Evolutionary conservation across 2,329 filamentous ascomycete species (phyloP).

Genomic region (Calonectria pseudoreteaudii): DNA sequence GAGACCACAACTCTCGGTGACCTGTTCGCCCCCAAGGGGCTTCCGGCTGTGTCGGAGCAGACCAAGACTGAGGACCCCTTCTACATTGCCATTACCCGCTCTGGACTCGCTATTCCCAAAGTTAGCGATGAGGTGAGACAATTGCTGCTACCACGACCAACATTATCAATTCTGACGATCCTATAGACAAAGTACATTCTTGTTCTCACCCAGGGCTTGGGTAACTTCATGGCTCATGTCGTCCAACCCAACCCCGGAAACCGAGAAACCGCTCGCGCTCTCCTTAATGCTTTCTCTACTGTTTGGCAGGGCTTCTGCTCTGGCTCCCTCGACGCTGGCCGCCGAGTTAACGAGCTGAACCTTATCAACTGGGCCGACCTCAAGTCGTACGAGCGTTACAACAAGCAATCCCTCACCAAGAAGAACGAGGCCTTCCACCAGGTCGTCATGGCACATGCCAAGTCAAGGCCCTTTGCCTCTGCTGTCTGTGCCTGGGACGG

Average conservation of each 20-base stretch:
- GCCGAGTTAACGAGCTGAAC: constrained; percentile 7
- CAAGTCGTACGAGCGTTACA: constrained; percentile 7
- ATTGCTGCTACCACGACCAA: background rate
- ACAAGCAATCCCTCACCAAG: background rate
- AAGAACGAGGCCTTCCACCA: constrained; percentile 11
- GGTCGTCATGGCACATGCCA: constrained; percentile 4
- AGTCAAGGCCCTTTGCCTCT: background rate
- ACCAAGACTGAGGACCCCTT: background rate
- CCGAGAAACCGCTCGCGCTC: constrained; percentile 4
- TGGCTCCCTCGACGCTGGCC: background rate
- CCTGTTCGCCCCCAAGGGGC: background rate
- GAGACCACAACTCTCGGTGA: constrained; percentile 8
- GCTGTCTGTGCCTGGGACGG: constrained; percentile 21
- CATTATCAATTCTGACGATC: background rate
- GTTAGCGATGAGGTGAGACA: background rate
- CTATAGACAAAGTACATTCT: background rate
- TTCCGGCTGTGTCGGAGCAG: background rate
- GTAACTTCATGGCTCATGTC: constrained; percentile 11
- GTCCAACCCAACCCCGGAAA: constrained; percentile 1
- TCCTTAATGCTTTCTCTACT: constrained; percentile 15
- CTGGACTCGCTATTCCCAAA: background rate
- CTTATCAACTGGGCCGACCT: constrained; percentile 3
- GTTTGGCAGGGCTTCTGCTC: constrained; percentile 9
- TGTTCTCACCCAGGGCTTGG: background rate
- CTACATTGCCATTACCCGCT: background rate